Evolutionary conservation across 305 asterid genomes (phyloP).

Genomic region (Coffea humblotiana): DNA sequence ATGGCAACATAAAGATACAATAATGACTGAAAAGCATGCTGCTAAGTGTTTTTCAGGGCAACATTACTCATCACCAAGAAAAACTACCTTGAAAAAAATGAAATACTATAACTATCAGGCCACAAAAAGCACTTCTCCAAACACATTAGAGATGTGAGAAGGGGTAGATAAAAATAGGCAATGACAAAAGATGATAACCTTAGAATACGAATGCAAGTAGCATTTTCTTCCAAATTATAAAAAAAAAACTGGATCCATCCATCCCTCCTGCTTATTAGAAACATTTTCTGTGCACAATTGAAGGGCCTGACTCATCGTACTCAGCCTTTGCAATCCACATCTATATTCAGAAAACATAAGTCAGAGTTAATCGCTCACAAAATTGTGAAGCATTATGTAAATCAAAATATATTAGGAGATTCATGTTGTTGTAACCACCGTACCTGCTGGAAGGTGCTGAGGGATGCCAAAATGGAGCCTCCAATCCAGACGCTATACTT

Average conservation of each 20-base stretch:
- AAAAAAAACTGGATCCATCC: constrained; percentile 6
- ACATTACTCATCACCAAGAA: constrained; percentile 7
- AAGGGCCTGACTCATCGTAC: constrained; percentile 37
- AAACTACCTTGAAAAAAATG: constrained; percentile 16
- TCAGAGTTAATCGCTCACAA: background rate
- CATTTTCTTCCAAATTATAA: constrained; percentile 24
- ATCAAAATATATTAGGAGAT: background rate
- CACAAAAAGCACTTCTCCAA: constrained; percentile 4
- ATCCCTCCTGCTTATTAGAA: constrained; percentile 18
- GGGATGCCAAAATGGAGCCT: constrained; percentile 36
- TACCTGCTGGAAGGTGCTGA: constrained; percentile 41
- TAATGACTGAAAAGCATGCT: background rate
- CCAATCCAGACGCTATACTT: constrained; percentile 38
- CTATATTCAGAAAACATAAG: constrained; percentile 14
- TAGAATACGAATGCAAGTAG: constrained; percentile 13
- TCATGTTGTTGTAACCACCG: background rate
- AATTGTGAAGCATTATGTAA: background rate
- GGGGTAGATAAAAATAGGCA: constrained; percentile 15
- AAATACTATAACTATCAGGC: constrained; percentile 6
- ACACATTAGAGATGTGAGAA: background rate
- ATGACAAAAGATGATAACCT: constrained; percentile 1
- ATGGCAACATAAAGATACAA: background rate
- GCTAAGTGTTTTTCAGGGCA: constrained; percentile 11
- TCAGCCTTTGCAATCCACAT: constrained; percentile 38
- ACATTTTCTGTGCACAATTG: constrained; percentile 37